Conservation (phyloP, 2,329 filamentous ascomycete species). For the Colletotrichum siamense region DNA sequence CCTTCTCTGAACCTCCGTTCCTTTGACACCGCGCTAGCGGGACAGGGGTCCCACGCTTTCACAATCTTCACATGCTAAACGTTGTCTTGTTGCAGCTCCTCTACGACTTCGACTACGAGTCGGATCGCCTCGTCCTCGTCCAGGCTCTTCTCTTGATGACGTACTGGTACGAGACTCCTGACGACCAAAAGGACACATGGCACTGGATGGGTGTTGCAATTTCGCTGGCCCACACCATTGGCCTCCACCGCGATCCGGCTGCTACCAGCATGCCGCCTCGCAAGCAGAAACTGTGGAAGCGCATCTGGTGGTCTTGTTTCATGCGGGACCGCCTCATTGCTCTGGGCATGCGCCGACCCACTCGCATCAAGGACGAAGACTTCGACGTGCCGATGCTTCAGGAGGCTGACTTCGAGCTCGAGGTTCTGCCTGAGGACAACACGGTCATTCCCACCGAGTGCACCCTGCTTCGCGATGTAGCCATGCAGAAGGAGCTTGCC, state of each 20-base stretch:
- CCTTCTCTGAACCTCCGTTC: constrained; percentile 3
- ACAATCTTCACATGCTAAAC: constrained; percentile 29
- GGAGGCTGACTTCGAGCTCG: constrained; percentile 83
- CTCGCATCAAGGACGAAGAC: constrained; percentile 90
- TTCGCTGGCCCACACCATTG: constrained; percentile 91
- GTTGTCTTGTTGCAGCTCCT: constrained; percentile 61
- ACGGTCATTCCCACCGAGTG: constrained; percentile 74
- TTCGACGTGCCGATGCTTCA: constrained; percentile 92
- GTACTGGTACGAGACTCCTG: constrained; percentile 96
- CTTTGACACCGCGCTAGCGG: neutral
- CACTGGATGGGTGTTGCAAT: constrained; percentile 98
- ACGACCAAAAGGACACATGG: constrained; percentile 98
- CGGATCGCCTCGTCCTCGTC: constrained; percentile 85
- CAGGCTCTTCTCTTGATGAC: constrained; percentile 92
- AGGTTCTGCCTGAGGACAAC: constrained; percentile 69
- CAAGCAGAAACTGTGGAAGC: constrained; percentile 86
- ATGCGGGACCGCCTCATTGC: constrained; percentile 94
- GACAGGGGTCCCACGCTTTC: constrained; percentile 2
- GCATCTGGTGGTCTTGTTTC: constrained; percentile 98
- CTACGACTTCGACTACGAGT: constrained; percentile 96
- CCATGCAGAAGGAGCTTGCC: constrained; percentile 79
- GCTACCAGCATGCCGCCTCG: constrained; percentile 76
- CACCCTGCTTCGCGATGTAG: constrained; percentile 71
- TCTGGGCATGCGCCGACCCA: constrained; percentile 90
- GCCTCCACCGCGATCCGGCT: constrained; percentile 83